Base-by-base conservation (phyloP, 2,329 filamentous ascomycete genomes). In the Fonsecaea monophora region DNA sequence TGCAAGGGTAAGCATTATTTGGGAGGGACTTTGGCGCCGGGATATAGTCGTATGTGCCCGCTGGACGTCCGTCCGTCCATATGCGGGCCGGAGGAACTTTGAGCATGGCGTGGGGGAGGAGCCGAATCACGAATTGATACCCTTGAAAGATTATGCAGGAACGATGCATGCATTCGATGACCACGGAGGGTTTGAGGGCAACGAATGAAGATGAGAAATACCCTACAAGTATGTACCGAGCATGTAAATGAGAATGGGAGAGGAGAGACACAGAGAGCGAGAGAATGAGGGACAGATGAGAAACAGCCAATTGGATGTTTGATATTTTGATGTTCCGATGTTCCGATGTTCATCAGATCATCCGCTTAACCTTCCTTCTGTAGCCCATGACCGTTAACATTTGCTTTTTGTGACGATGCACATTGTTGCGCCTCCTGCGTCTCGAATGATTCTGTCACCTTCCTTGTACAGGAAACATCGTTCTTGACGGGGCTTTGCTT, bases 51-150 rank as follows among this genome's bases (percentile, higher is more conserved):
- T 25, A 1, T 25, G 18, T 50, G 45, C 45, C 45, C 9, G 45
- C 8, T 25, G 25, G 25, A 25, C 25, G 25, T 25, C 25, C 25
- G 25, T 25, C 25, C 7, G 8, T 25, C 25, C 7, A 2, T 50
- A 21, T 21, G 45, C 45, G 25, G 45, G 45, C 25, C 18, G 45
- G 45, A 50, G 45, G 45, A 25, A 9, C n/a, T 9, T 45, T 25
- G 40, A 18, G 9, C 7, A 45, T 8, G 40, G n/a, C 1, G n/a
- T 38, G 37, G 40, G 37, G 40, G n/a, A 18, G n/a, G n/a, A 18
- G 6, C 21, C 18, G 10, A 50, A 50, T 18, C 13, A 50, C 45
- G 53, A 55, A 42, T 45, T 59, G 56, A 50, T 50, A 50, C 45
- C 45, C 18, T 50, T 10, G 7, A 8, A n/a, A 37, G 35, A 25